phyloP scores from a whole-genome alignment of 208 protist genomes.

The Leishmania major region DNA sequence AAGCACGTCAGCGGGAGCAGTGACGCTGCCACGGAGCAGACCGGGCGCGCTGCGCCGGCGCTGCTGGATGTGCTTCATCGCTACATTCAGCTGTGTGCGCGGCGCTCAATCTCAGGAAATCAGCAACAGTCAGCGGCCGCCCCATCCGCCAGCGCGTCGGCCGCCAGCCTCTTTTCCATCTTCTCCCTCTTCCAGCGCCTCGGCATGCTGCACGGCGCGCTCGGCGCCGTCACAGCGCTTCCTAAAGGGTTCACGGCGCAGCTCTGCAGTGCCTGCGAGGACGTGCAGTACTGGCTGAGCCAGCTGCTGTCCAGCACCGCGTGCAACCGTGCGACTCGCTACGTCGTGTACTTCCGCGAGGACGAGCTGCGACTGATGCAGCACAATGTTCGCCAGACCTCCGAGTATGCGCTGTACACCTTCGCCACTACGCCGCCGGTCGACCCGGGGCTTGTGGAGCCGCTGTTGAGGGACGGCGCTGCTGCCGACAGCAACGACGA shows the following conservation, averaged over 20 bases:
- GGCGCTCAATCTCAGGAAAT: not conserved
- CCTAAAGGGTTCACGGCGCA: not conserved
- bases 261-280: conserved; percentile 14
- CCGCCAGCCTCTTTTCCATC: conserved; percentile 13
- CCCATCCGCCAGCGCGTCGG: not conserved
- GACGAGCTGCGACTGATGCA: conserved; percentile 85
- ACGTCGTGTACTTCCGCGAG: conserved; percentile 85
- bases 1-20: not conserved
- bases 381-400: conserved; percentile 59
- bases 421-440: conserved; percentile 72
- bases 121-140: not conserved
- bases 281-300: conserved; percentile 35
- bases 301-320: conserved; percentile 46
- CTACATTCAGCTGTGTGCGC: conserved; percentile 18
- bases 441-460: conserved; percentile 46
- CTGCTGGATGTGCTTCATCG: conserved; percentile 14
- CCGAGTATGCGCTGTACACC: conserved; percentile 79
- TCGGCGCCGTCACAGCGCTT: not conserved
- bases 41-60: not conserved
- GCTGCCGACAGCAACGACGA: not conserved
- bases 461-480: conserved; percentile 6
- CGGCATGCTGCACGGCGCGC: conserved; percentile 51
- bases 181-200: conserved; percentile 72
- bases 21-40: not conserved
- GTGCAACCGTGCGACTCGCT: conserved; percentile 79